Evolutionary conservation across 2,329 filamentous ascomycete species (phyloP).

Genomic region (Penicillium sp.): DNA sequence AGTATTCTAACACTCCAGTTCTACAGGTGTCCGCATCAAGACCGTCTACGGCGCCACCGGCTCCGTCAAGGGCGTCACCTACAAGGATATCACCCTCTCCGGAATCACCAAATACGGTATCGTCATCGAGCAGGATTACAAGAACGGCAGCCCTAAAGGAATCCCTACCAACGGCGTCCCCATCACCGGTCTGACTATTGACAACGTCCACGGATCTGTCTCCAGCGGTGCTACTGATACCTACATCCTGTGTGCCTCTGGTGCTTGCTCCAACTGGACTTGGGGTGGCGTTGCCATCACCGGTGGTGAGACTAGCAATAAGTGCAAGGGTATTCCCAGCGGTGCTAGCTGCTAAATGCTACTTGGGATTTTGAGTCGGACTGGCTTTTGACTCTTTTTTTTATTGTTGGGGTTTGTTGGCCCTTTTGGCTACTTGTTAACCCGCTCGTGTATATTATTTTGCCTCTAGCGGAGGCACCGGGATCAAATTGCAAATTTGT

Average conservation of each 20-base stretch:
- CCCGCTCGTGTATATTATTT: background rate
- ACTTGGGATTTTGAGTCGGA: background rate
- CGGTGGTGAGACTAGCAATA: slow-evolving; percentile 50
- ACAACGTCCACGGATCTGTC: slow-evolving; percentile 38
- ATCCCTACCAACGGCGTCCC: slow-evolving; percentile 41
- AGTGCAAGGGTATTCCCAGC: slow-evolving; percentile 46
- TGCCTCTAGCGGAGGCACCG: background rate
- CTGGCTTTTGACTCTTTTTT: background rate
- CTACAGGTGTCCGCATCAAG: slow-evolving; percentile 56
- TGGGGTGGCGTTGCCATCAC: slow-evolving; percentile 53
- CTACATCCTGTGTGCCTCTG: slow-evolving; percentile 57
- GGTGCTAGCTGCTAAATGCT: slow-evolving; percentile 33
- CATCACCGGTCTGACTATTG: slow-evolving; percentile 42
- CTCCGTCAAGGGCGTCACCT: slow-evolving; percentile 53
- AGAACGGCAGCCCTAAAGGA: slow-evolving; percentile 47
- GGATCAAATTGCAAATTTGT: background rate
- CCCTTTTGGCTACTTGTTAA: background rate
- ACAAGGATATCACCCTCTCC: slow-evolving; percentile 53
- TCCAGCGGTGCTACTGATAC: slow-evolving; percentile 40
- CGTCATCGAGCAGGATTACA: slow-evolving; percentile 60
- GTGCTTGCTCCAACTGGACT: slow-evolving; percentile 55
- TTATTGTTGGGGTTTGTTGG: background rate
- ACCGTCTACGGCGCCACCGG: slow-evolving; percentile 54
- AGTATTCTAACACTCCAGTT: background rate
- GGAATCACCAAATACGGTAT: slow-evolving; percentile 55